Percentiles rank a stretch among this genome's conserved stretches.
These are phyloP conservation scores for Neurospora tetrasperma DNA, from an alignment of 495 filamentous ascomycete genomes.

Conservation along the genomic window DNA sequence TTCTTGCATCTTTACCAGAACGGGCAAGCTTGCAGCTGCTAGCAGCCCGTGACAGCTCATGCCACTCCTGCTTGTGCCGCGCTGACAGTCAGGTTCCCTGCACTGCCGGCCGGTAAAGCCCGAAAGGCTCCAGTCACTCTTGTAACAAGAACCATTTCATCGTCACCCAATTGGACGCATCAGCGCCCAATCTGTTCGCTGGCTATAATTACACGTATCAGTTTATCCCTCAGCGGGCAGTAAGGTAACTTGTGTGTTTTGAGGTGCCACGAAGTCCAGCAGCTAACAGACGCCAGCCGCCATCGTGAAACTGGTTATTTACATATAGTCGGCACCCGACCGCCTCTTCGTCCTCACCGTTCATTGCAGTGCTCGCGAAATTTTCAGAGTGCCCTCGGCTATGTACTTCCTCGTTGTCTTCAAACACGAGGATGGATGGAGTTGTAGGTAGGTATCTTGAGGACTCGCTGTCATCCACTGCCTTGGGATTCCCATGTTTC, in stretches of 20 bases:
- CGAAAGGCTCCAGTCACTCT: slow-evolving; percentile 14
- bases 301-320: neutral
- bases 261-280: neutral
- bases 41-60: neutral
- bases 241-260: neutral
- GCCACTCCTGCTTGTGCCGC: neutral
- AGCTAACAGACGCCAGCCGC: neutral
- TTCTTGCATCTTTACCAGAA: slow-evolving; percentile 5
- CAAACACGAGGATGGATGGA: too few relatives aligned
- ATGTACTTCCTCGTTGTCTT: neutral
- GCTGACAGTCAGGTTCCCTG: slow-evolving; percentile 13
- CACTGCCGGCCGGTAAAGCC: slow-evolving; percentile 29
- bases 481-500: neutral
- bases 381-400: neutral
- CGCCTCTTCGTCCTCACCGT: neutral
- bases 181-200: neutral
- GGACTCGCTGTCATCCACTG: neutral
- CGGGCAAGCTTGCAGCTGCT: neutral
- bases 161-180: neutral
- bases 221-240: neutral
- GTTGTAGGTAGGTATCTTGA: neutral
- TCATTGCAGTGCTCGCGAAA: neutral
- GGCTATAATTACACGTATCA: slow-evolving; percentile 1
- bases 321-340: neutral
- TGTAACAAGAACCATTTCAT: neutral